Base-by-base conservation (phyloP, 805 yeast species). In the Schwanniomyces pseudopolymorphus region DNA sequence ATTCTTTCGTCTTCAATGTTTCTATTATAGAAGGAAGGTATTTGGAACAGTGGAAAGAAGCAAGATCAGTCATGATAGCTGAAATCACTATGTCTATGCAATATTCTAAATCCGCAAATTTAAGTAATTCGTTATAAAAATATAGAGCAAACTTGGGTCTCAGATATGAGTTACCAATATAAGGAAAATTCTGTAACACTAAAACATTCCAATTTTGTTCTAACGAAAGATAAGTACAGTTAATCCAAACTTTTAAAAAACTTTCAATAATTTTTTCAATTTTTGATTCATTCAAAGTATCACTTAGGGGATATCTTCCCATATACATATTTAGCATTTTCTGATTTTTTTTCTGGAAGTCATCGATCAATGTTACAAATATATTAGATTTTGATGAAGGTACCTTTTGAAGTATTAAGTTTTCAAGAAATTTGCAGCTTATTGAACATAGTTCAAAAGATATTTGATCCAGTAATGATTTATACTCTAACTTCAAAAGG, bases 101-200 rank as follows among this genome's bases (percentile, higher is more conserved):
- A 3, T 55, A 53, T 4, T 55, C 47, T 14, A 60, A 43, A 6
- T 45, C 46, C 1, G 62, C 54, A 40, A 51, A 58, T 16, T 55
- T 48, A 33, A 67, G 51, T 10, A 67, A 52, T 36, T 61, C 63
- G 13, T 44, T 39, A 46, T 63, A 64, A 21, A 71, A 56, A 33
- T 52, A 63, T 39, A 68, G 47, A 2, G 57, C 47, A 51, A 66
- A 72, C 44, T 61, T 60, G 6, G 63, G 63, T 48, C 77, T 49
- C 70, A 69, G 72, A 21, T 57, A 54, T 0, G 57, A 44, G 45
- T 71, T 71, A 3, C 78, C 78, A 41, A 68, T 53, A 45, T 70
- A 72, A 1, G 75, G 72, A 50, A 55, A 72, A 26, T 59, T 61
- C 44, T 70, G 78, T 20, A 69, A 57, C 24, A 67, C 55, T 38